These are phyloP conservation scores for Ophiostoma piceae DNA, from an alignment of 2,329 filamentous ascomycete genomes.

Conservation along the genomic window DNA sequence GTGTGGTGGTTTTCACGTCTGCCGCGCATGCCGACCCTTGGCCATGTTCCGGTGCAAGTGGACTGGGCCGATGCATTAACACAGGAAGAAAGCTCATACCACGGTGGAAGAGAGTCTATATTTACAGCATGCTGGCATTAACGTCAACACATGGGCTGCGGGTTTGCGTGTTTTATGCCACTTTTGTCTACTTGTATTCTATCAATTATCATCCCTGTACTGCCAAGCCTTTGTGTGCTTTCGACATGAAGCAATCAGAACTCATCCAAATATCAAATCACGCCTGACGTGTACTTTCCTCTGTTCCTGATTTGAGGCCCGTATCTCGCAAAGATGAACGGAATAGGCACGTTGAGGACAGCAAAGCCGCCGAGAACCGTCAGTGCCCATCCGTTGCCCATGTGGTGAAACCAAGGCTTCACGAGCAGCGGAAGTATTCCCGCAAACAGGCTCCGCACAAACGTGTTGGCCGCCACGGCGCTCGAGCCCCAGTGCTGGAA, in stretches of 20 bases:
- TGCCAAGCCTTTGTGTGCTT: not conserved
- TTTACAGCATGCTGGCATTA: not conserved
- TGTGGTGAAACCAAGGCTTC: conserved; percentile 52
- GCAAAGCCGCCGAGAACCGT: conserved; percentile 44
- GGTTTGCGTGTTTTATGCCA: conserved; percentile 9
- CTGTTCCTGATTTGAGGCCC: not conserved
- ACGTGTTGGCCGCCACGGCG: conserved; percentile 59
- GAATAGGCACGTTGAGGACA: conserved; percentile 47
- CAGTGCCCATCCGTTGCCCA: conserved; percentile 58
- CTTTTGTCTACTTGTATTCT: not conserved
- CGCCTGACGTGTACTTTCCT: not conserved
- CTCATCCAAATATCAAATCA: not conserved
- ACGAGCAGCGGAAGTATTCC: conserved; percentile 57
- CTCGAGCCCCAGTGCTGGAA: conserved; percentile 55
- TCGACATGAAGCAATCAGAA: not conserved
- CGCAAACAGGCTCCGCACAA: conserved; percentile 52
- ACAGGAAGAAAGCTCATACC: not conserved
- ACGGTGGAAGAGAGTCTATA: not conserved
- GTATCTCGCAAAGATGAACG: conserved; percentile 36
- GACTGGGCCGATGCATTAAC: not conserved
- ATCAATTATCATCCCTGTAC: not conserved
- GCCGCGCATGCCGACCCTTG: not conserved
- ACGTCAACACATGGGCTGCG: not conserved
- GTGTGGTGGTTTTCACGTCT: not conserved
- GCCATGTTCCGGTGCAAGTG: not conserved